Conservation (phyloP, 805 yeast genomes). For the Candida germanica region DNA sequence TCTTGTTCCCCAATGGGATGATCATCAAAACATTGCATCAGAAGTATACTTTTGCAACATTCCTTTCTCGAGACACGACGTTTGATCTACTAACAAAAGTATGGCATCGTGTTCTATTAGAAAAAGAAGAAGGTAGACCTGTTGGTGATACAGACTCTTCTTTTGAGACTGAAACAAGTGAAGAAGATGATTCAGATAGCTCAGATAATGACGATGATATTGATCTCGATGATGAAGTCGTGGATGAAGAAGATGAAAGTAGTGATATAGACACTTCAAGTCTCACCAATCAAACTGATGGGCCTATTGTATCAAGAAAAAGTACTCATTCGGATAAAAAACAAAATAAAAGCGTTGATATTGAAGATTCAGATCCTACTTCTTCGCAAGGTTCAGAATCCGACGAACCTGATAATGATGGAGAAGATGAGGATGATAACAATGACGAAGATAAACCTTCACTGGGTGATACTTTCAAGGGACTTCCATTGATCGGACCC, state of each 20-base stretch:
- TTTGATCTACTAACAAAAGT: constrained; percentile 52
- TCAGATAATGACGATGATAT: constrained; percentile 2
- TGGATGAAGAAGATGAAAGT: background rate
- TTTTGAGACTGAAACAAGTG: background rate
- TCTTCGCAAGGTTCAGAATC: background rate
- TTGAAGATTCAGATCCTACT: background rate
- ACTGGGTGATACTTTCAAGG: constrained; percentile 24
- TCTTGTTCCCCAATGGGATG: constrained; percentile 68
- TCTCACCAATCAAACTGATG: background rate
- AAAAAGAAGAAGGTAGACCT: constrained; percentile 5
- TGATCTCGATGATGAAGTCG: constrained; percentile 5
- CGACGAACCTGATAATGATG: constrained; percentile 5
- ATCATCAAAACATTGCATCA: constrained; percentile 60
- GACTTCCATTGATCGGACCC: constrained; percentile 44
- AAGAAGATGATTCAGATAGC: background rate
- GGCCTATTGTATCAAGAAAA: background rate
- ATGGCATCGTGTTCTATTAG: constrained; percentile 50
- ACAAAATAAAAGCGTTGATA: no score
- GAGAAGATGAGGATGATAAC: constrained; percentile 3
- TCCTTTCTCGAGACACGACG: constrained; percentile 56
- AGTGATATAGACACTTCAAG: background rate
- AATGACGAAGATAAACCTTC: background rate
- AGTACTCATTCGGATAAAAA: background rate
- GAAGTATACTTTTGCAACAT: constrained; percentile 62
- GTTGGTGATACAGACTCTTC: background rate